Conservation (phyloP, 2,329 filamentous ascomycete genomes). For the Pseudogymnoascus sp. region DNA sequence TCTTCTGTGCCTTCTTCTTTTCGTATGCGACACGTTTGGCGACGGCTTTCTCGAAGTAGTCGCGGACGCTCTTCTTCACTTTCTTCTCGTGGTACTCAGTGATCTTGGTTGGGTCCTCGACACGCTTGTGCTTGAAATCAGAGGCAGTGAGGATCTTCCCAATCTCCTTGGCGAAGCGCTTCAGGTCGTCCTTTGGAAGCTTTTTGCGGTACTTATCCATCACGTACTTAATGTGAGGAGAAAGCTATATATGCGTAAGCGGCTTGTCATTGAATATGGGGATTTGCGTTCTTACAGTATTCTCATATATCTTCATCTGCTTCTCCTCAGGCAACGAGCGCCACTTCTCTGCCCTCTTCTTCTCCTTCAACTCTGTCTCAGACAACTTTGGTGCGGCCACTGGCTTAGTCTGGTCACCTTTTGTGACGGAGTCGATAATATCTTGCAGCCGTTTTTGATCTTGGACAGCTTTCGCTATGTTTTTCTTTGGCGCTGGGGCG, state of each 20-base stretch:
- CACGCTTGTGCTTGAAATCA: slow-evolving; percentile 85
- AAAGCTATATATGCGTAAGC: slow-evolving; percentile 49
- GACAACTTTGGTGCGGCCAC: slow-evolving; percentile 12
- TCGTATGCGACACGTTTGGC: slow-evolving; percentile 65
- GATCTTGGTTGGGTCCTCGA: slow-evolving; percentile 72
- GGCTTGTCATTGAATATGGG: slow-evolving; percentile 15
- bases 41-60: slow-evolving; percentile 81
- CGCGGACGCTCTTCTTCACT: slow-evolving; percentile 74
- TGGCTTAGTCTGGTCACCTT: slow-evolving; percentile 45
- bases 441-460: slow-evolving; percentile 64
- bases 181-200: slow-evolving; percentile 71
- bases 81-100: slow-evolving; percentile 71
- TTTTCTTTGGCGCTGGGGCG: slow-evolving; percentile 44
- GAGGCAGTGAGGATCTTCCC: slow-evolving; percentile 85
- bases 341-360: slow-evolving; percentile 64
- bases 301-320: slow-evolving; percentile 91
- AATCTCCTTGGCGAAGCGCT: slow-evolving; percentile 58
- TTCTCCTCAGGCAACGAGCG: slow-evolving; percentile 66
- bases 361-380: slow-evolving; percentile 45
- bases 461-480: slow-evolving; percentile 33
- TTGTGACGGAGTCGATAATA: slow-evolving; percentile 78
- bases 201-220: slow-evolving; percentile 82
- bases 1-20: slow-evolving; percentile 51
- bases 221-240: slow-evolving; percentile 76
- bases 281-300: slow-evolving; percentile 59